Evolutionary conservation across 31 red algal genomes (phyloP).

Genomic region (Odonthalia washingtoniensis): DNA sequence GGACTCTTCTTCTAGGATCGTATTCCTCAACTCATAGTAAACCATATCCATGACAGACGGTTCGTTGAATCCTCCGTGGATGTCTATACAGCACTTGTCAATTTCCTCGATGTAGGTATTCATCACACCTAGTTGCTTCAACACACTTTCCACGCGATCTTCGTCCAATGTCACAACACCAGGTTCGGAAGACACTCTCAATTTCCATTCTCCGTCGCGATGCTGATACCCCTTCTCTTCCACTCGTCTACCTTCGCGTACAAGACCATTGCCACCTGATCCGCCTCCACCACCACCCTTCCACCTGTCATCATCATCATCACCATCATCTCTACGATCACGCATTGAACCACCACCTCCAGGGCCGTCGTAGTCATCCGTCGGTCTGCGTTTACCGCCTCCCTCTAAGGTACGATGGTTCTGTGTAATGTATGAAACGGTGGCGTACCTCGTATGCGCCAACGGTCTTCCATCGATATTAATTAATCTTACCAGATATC

Average conservation of each 20-base stretch:
- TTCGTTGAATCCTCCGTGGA: conserved; percentile 30
- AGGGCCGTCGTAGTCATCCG: conserved; percentile 47
- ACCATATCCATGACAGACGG: conserved; percentile 8
- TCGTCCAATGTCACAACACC: not conserved
- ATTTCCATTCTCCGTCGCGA: not conserved
- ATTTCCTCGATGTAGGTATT: conserved; percentile 6
- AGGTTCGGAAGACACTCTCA: not conserved
- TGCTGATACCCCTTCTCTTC: not conserved
- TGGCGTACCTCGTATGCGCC: conserved; percentile 58
- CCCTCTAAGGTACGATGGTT: conserved; percentile 35
- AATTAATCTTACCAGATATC: conserved; percentile 57
- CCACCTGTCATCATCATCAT: conserved; percentile 46
- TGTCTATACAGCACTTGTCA: conserved; percentile 19
- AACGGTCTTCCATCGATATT: conserved; percentile 71
- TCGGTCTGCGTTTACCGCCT: conserved; percentile 34
- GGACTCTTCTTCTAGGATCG: no score
- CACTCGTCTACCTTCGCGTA: conserved; percentile 13
- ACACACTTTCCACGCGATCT: conserved; percentile 27
- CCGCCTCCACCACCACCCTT: conserved; percentile 10
- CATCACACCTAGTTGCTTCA: conserved; percentile 31
- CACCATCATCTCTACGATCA: conserved; percentile 34
- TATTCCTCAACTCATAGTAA: no score
- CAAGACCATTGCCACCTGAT: conserved; percentile 40
- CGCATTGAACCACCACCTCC: conserved; percentile 28
- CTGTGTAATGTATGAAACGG: conserved; percentile 74